A percentile compares a stretch with the other conserved stretches of the same genome.
Conservation (phyloP, 78 protist species). For the Creolimax fragrantissima region DNA sequence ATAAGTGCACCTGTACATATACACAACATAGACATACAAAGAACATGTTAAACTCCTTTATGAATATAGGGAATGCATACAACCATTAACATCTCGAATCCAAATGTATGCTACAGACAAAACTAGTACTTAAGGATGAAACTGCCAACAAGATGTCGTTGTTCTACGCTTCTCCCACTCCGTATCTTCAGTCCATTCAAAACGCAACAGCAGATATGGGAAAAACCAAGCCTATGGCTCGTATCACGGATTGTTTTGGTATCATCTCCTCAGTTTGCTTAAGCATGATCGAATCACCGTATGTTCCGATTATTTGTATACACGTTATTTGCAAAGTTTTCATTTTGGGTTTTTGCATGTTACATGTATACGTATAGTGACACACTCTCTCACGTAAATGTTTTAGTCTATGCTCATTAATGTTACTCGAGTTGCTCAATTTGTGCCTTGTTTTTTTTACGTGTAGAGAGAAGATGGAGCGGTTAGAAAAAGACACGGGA, state of each 20-base stretch:
- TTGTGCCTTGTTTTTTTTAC: not conserved
- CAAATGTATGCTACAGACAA: not conserved
- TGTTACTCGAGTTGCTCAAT: not conserved
- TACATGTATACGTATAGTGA: not conserved
- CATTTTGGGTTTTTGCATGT: not conserved
- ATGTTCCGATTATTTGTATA: not conserved
- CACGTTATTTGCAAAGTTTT: not conserved
- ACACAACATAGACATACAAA: not conserved
- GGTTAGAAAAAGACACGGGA: not conserved
- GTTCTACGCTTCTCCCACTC: slow-evolving; percentile 12
- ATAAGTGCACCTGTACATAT: not conserved
- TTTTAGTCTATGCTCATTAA: not conserved
- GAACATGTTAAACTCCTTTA: not conserved
- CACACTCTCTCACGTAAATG: not conserved
- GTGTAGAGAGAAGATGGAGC: not conserved
- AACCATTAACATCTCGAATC: not conserved
- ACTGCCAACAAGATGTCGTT: slow-evolving; percentile 19
- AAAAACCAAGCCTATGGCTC: not conserved
- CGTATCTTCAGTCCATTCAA: not conserved
- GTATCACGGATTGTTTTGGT: not conserved
- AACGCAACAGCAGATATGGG: not conserved
- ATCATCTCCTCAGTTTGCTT: not conserved
- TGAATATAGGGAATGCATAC: not conserved
- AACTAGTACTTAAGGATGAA: not conserved
- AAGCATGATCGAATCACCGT: not conserved